Evolutionary conservation across 2,329 filamentous ascomycete genomes (phyloP).

Genomic region (Fusarium torreyae): DNA sequence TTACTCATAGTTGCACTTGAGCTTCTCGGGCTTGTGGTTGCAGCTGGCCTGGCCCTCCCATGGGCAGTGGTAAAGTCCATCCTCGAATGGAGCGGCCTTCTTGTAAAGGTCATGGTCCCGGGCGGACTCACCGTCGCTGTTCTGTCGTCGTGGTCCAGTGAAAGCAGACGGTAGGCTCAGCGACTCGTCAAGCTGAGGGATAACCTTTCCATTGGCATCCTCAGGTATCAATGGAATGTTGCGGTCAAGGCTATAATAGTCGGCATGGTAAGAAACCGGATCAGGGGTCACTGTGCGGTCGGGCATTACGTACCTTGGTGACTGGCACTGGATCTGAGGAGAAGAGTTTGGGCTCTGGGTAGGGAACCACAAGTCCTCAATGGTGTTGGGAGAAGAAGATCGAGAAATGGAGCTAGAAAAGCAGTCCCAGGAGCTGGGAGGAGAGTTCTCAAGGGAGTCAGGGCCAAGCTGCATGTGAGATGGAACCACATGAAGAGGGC

Average conservation of each 20-base stretch:
- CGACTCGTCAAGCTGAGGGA: constrained; percentile 52
- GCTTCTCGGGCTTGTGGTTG: constrained; percentile 92
- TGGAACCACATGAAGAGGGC: constrained; percentile 69
- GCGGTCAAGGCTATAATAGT: constrained; percentile 51
- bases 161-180: constrained; percentile 57
- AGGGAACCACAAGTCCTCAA: constrained; percentile 64
- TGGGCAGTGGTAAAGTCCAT: constrained; percentile 95
- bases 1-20: constrained; percentile 99
- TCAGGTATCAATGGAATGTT: constrained; percentile 53
- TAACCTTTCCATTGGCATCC: constrained; percentile 44
- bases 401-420: constrained; percentile 68
- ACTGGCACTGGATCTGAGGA: constrained; percentile 65
- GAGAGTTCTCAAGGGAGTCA: constrained; percentile 67
- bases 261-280: constrained; percentile 44
- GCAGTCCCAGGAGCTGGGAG: constrained; percentile 67
- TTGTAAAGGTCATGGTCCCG: constrained; percentile 81
- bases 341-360: constrained; percentile 62
- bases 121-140: constrained; percentile 70
- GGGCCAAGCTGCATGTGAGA: constrained; percentile 69
- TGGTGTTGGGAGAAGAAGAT: constrained; percentile 65
- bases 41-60: constrained; percentile 81
- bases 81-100: constrained; percentile 72
- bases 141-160: constrained; percentile 61
- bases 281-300: constrained; percentile 7
- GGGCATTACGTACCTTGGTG: constrained; percentile 66